Evolutionary conservation across 1,284 basidiomycete species (phyloP), one percentile per base, ranked within the genome.

Genomic region (Heterobasidion parviporum): DNA sequence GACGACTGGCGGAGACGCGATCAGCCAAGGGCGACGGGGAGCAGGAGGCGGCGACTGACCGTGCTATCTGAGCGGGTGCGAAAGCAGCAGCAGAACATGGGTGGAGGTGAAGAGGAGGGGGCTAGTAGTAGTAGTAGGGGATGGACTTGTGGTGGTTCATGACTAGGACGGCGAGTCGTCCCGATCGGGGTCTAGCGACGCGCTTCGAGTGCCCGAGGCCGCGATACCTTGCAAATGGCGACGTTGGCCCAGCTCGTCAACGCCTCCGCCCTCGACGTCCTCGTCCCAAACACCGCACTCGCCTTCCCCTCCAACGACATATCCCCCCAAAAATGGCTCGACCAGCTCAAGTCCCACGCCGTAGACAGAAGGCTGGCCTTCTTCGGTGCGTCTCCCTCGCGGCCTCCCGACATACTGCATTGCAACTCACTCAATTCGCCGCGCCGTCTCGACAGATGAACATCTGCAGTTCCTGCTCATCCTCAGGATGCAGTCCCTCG

Each of bases 391-490:
- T 61, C 15, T 54, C 14, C 33, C 35, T 52, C 26, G 15, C 49
- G 15, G n/a, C 46, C 36, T 43, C 12, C 12, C 14, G 52, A 12
- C 26, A 41, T 41, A 41, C 26, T 34, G 14, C n/a, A 41, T 26
- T 12, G 52, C 16, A 10, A 48, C 2, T 32, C 3, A n/a, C n/a
- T 45, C 26, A n/a, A 43, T 18, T 14, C 6, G 47, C 16, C 35
- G 15, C 14, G 16, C 34, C 43, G 41, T 35, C 64, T 57, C 45
- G 63, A 57, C 56, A 86, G 84, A 87, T 59, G 91, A 94, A 69
- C 82, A 87, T 62, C 73, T 94, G n/a, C 78, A 81, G 56, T 80
- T 87, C 48, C 69, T 89, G 51, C 70, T 93, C 10, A 73, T 79
- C 18, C 63, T 88, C 54, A 73, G 74, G 49, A 67, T 89, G 35